phyloP scores from a whole-genome alignment of 495 filamentous ascomycete species.

The Physcia stellaris region DNA sequence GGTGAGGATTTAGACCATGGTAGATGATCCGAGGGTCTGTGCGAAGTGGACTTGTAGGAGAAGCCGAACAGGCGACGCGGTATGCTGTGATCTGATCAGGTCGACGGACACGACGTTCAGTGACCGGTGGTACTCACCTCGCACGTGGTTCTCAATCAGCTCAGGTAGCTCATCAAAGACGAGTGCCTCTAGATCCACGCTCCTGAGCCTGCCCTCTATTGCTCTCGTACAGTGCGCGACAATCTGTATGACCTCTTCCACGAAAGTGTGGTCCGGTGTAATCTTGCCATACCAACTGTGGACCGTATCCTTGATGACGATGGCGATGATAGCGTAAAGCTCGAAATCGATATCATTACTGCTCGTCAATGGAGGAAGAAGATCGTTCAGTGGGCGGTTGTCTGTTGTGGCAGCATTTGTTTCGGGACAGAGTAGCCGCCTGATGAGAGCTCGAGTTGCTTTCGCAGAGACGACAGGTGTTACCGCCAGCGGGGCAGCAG shows the following conservation, averaged over 20 bases:
- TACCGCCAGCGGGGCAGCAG: constrained; percentile 19
- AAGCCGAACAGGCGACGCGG: constrained; percentile 35
- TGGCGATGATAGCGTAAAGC: constrained; percentile 79
- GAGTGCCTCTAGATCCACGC: constrained; percentile 68
- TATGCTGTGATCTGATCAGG: constrained; percentile 31
- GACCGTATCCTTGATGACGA: constrained; percentile 78
- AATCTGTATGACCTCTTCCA: constrained; percentile 73
- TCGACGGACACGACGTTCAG: neutral
- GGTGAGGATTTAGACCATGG: constrained; percentile 70
- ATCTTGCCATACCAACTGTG: constrained; percentile 87
- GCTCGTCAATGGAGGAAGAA: constrained; percentile 82
- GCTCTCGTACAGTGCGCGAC: constrained; percentile 82
- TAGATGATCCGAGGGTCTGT: constrained; percentile 56
- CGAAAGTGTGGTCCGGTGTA: constrained; percentile 75
- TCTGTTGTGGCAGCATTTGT: constrained; percentile 26
- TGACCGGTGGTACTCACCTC: constrained; percentile 39
- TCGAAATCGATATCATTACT: constrained; percentile 85
- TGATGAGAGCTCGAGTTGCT: constrained; percentile 44
- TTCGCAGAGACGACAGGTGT: constrained; percentile 36
- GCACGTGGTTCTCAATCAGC: constrained; percentile 65
- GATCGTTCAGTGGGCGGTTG: constrained; percentile 51
- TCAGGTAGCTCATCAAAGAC: constrained; percentile 81
- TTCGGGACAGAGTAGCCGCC: constrained; percentile 51
- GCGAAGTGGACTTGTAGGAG: constrained; percentile 40
- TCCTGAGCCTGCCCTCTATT: constrained; percentile 69